phyloP scores from a whole-genome alignment of 78 protist species.

The Speleostelium caveatum region DNA sequence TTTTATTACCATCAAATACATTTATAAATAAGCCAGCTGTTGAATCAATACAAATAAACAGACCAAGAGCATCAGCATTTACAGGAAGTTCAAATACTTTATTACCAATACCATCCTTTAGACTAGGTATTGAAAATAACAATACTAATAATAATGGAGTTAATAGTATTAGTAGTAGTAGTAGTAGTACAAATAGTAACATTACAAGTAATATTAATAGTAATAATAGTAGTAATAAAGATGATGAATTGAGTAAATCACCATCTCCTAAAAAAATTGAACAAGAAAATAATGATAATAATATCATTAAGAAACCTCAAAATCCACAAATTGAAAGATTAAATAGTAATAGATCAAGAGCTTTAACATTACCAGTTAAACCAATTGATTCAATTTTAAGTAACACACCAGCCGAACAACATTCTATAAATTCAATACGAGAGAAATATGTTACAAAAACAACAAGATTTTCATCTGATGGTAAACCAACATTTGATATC shows the following conservation, averaged over 20 bases:
- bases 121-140: background rate
- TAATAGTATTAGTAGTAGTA: background rate
- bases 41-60: too few relatives aligned
- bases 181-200: background rate
- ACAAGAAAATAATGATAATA: background rate
- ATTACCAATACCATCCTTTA: constrained; percentile 3
- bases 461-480: constrained; percentile 42
- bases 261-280: background rate
- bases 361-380: constrained; percentile 70
- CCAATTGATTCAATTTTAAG: constrained; percentile 71
- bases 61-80: constrained; percentile 9
- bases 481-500: constrained; percentile 70
- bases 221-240: background rate
- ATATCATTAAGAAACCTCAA: too few relatives aligned
- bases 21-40: too few relatives aligned
- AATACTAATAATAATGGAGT: background rate
- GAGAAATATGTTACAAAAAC: constrained; percentile 20
- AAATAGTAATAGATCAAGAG: constrained; percentile 53
- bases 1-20: too few relatives aligned
- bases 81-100: background rate
- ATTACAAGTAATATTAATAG: background rate
- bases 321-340: too few relatives aligned
- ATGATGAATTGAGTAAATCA: background rate
- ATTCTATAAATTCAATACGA: constrained; percentile 17
- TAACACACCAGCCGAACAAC: background rate